Evolutionary conservation across 208 protist species (phyloP), one percentile per base, ranked within the genome.

Genomic region (Trypanosoma lewisi): DNA sequence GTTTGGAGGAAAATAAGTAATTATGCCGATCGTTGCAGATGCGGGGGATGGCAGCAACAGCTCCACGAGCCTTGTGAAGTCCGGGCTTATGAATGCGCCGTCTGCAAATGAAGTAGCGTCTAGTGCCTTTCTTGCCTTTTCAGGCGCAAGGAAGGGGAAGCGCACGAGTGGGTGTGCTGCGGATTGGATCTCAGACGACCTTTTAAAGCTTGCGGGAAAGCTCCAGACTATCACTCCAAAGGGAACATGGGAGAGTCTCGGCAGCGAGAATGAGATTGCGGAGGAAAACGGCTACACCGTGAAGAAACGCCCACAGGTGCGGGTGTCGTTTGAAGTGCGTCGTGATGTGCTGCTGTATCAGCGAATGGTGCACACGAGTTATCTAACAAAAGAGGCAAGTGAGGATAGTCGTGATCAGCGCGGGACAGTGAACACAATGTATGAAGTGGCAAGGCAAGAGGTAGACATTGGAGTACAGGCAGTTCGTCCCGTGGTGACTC

Each of bases 351-450:
- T 94, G 8, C 49, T 94, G 44, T 65, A 73, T 34, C 82, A 90
- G 47, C 82, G 74, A 67, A 64, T 68, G 49, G 67, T 70, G 16
- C 67, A 80, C 19, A 73, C 73, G 42, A 67, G 69, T 53, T 91
- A 82, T 63, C 49, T 94, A 27, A 89, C 84, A 3, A 91, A 91
- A 65, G 89, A 95, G 56, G 89, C 89, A 0, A 90, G 83, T 59
- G 89, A 95, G 63, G 89, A 95, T 72, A 87, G 85, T 56, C 82
- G 89, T 36, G 86, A 95, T 61, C 62, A 89, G 23, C 89, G 89
- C 42, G 81, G 75, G 0, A 71, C 75, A 16, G 63, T 67, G 27
- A 90, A 90, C 52, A 72, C 79, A 2, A 67, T 89, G 23, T 93
- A 91, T 59, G 76, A 83, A 31, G 57, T 89, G 11, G 51, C 78